Conservation (phyloP, 495 filamentous ascomycete genomes). For the Parathielavia appendiculata region DNA sequence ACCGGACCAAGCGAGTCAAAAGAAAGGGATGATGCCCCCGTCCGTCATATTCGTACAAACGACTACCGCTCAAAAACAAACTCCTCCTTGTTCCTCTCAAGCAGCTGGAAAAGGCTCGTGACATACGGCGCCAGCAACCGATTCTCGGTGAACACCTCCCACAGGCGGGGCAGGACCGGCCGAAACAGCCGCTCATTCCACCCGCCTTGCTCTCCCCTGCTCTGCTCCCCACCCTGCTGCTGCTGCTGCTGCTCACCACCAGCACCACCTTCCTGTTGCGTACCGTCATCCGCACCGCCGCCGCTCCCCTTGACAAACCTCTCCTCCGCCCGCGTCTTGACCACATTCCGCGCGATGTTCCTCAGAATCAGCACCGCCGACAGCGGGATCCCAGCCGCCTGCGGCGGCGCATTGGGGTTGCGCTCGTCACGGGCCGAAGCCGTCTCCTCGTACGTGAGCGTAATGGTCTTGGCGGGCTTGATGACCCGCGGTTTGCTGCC, state of each 20-base stretch:
- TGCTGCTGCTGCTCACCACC: neutral
- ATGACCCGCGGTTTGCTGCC: conserved; percentile 41
- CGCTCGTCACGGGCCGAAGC: conserved; percentile 64
- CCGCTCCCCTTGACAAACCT: conserved; percentile 43
- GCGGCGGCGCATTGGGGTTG: conserved; percentile 46
- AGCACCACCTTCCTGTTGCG: conserved; percentile 23
- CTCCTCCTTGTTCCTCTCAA: conserved; percentile 19
- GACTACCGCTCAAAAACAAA: neutral
- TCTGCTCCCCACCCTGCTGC: conserved; percentile 35
- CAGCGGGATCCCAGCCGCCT: conserved; percentile 79
- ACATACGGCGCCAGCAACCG: conserved; percentile 38
- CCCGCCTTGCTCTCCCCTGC: conserved; percentile 22
- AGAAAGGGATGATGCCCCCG: no score
- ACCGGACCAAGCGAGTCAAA: no score
- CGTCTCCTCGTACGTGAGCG: conserved; percentile 57
- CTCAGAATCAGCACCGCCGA: conserved; percentile 79
- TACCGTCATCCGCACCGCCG: conserved; percentile 4
- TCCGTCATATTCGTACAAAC: no score
- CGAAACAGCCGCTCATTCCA: conserved; percentile 51
- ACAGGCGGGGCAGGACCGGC: conserved; percentile 44
- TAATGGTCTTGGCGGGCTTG: conserved; percentile 51
- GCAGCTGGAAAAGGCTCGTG: conserved; percentile 27
- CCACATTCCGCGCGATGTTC: conserved; percentile 76
- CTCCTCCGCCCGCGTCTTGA: conserved; percentile 53
- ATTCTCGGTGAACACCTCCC: conserved; percentile 53